These are phyloP conservation scores for Suillus brevipes DNA, from an alignment of 768 basidiomycete species.

Conservation along the genomic window DNA sequence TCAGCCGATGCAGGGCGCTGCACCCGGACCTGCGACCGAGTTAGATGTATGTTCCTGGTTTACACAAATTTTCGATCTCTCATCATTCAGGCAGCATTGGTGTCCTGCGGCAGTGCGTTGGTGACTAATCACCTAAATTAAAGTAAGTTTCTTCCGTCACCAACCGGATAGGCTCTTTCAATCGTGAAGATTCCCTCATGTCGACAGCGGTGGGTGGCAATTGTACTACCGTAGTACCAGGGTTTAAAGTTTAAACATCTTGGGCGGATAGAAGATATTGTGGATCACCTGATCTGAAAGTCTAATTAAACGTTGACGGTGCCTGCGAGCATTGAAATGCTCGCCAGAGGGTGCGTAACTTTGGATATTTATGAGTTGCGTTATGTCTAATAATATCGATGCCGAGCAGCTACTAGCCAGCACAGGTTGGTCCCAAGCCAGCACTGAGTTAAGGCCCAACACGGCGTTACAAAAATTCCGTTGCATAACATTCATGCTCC, in stretches of 20 bases:
- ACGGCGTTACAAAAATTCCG: neutral
- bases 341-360: neutral
- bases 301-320: neutral
- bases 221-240: neutral
- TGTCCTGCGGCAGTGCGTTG: neutral
- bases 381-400: neutral
- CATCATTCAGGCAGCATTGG: neutral
- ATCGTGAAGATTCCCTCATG: neutral
- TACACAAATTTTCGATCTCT: neutral
- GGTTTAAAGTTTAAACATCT: neutral
- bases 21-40: neutral
- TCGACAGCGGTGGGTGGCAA: neutral
- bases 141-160: neutral
- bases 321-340: neutral
- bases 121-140: neutral
- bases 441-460: neutral
- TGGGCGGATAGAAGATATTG: neutral
- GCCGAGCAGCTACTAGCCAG: neutral
- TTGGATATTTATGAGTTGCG: neutral
- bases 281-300: neutral
- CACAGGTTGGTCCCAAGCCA: neutral
- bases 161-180: neutral
- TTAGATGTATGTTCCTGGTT: neutral
- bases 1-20: neutral
- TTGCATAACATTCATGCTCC: neutral